Evolutionary conservation across 768 basidiomycete genomes (phyloP).

Genomic region (Nidula microcarpa): DNA sequence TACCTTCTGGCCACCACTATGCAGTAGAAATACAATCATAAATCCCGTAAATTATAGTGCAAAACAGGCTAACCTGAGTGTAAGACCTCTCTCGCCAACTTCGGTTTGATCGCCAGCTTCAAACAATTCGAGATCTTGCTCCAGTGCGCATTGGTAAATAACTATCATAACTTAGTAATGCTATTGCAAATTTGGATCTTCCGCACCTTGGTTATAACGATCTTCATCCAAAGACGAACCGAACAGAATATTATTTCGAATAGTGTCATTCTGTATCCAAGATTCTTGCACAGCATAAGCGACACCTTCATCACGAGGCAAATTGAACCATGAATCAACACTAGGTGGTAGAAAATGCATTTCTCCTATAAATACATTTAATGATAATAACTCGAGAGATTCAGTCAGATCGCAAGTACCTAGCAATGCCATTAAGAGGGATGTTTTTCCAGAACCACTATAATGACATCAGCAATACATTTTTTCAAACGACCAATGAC

Average conservation of each 20-base stretch:
- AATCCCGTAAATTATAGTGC: neutral
- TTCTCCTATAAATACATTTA: conserved; percentile 38
- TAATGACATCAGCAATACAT: neutral
- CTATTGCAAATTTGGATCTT: neutral
- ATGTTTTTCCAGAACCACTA: conserved; percentile 53
- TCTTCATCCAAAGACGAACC: conserved; percentile 69
- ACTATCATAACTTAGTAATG: conserved; percentile 24
- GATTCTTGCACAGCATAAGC: conserved; percentile 84
- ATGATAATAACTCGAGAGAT: neutral
- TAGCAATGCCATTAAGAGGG: conserved; percentile 41
- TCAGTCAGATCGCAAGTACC: neutral
- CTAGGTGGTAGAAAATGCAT: conserved; percentile 58
- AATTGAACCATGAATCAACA: conserved; percentile 60
- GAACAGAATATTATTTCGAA: conserved; percentile 72
- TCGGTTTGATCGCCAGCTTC: conserved; percentile 64
- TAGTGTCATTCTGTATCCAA: conserved; percentile 60
- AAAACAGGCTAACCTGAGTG: conserved; percentile 29
- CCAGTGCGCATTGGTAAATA: conserved; percentile 67
- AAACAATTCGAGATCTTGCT: conserved; percentile 65
- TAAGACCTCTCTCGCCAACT: conserved; percentile 68
- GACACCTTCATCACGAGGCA: conserved; percentile 67
- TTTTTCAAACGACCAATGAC: neutral
- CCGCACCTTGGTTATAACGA: conserved; percentile 52
- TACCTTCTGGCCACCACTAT: conserved; percentile 3
- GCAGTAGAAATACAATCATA: neutral